Percentiles rank a stretch among this genome's conserved stretches.
Evolutionary conservation across 805 yeast genomes (phyloP).

Genomic region (Yarrowia sp.): DNA sequence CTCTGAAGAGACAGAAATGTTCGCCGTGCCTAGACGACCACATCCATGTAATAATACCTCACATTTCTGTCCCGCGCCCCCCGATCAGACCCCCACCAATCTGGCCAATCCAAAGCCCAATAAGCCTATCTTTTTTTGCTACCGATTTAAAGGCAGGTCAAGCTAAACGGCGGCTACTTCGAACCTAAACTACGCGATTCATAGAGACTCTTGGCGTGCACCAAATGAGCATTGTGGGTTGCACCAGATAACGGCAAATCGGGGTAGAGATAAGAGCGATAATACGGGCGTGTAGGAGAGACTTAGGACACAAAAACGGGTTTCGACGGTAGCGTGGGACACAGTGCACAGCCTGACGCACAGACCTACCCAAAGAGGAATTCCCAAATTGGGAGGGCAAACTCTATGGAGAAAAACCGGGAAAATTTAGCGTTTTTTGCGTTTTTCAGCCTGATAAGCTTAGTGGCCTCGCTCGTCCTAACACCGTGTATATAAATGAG

Average conservation of each 20-base stretch:
- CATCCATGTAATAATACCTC: too few species aligned
- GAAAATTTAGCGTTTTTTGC: background rate
- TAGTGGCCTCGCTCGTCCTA: constrained; percentile 3
- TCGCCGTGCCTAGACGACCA: too few species aligned
- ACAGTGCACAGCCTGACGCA: background rate
- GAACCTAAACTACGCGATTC: background rate
- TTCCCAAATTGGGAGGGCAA: background rate
- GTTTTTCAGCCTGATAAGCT: background rate
- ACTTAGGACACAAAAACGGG: too few species aligned
- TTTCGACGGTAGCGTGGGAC: background rate
- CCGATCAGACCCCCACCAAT: background rate
- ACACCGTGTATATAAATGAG: background rate
- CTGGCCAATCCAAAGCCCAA: background rate
- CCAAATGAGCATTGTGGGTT: constrained; percentile 4
- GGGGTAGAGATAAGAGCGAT: background rate
- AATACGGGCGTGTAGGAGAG: too few species aligned
- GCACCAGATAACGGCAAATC: background rate
- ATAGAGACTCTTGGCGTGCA: constrained; percentile 18
- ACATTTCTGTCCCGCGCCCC: too few species aligned
- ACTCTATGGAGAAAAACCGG: background rate
- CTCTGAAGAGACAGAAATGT: too few species aligned
- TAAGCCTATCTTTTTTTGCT: constrained; percentile 10
- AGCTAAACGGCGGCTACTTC: background rate
- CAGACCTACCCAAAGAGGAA: constrained; percentile 1
- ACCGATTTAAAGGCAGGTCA: background rate